Evolutionary conservation across 2,329 filamentous ascomycete species (phyloP).

Genomic region (Trichoderma guizhouense): DNA sequence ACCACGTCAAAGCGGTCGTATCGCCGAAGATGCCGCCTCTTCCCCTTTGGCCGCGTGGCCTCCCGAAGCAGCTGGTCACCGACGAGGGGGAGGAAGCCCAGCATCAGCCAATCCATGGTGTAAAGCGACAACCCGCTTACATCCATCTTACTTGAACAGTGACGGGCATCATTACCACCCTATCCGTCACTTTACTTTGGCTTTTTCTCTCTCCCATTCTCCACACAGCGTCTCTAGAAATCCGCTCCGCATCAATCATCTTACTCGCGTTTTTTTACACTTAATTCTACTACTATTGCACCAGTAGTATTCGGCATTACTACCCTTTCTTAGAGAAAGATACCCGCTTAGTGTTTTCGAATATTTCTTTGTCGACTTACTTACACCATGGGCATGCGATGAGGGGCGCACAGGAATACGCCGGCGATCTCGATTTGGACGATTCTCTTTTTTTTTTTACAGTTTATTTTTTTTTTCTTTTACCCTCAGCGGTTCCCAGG

Average conservation of each 20-base stretch:
- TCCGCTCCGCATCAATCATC: neutral
- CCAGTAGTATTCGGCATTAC: slow-evolving; percentile 4
- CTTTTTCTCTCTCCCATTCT: neutral
- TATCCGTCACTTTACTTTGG: neutral
- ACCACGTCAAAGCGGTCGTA: slow-evolving; percentile 4
- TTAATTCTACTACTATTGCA: neutral
- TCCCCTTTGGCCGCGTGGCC: slow-evolving; percentile 14
- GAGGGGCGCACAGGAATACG: neutral
- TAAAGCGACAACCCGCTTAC: neutral
- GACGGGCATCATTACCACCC: neutral
- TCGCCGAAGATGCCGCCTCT: slow-evolving; percentile 15
- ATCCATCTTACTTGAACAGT: neutral
- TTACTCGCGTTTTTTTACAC: neutral
- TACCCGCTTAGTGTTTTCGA: neutral
- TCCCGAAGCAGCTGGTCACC: slow-evolving; percentile 16
- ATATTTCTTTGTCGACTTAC: neutral
- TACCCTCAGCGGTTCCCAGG: neutral
- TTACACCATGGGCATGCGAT: neutral
- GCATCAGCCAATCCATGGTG: slow-evolving; percentile 13
- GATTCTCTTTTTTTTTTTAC: neutral
- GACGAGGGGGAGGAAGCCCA: slow-evolving; percentile 16
- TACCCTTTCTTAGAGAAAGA: neutral
- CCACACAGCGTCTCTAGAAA: neutral
- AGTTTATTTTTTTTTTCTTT: neutral
- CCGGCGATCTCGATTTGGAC: neutral